A percentile compares a stretch with the other conserved stretches of the same genome.
Evolutionary conservation across 2,329 filamentous ascomycete genomes (phyloP).

Genomic region (Penicillium sclerotigenum): DNA sequence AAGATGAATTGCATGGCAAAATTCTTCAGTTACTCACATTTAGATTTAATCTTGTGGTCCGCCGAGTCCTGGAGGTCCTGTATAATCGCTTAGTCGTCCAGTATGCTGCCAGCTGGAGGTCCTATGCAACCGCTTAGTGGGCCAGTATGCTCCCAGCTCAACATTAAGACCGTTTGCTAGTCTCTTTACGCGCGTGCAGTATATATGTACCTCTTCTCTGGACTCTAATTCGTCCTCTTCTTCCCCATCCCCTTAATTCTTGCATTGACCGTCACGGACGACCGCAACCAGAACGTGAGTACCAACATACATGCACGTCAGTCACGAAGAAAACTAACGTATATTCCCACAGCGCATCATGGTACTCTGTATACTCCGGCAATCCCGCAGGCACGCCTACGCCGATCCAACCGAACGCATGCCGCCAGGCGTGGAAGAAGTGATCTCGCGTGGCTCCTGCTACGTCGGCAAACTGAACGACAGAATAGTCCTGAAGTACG

Average conservation of each 20-base stretch:
- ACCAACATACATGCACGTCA: background rate
- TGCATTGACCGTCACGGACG: too few species aligned
- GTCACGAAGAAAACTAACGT: background rate
- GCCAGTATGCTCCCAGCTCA: too few species aligned
- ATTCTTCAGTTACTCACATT: background rate
- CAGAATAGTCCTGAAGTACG: constrained; percentile 15
- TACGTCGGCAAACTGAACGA: constrained; percentile 10
- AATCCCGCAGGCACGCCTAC: background rate
- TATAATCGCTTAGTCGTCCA: background rate
- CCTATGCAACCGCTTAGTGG: background rate
- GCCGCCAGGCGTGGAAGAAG: constrained; percentile 12
- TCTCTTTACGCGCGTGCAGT: background rate
- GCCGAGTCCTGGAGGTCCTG: background rate
- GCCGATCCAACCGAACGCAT: background rate
- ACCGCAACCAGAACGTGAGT: background rate
- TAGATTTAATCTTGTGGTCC: background rate
- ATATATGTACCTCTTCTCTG: background rate
- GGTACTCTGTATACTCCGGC: background rate
- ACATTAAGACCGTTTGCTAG: background rate
- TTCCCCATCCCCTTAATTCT: background rate
- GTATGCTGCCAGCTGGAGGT: too few species aligned
- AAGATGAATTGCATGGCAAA: too few species aligned
- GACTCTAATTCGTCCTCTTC: too few species aligned
- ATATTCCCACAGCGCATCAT: background rate
- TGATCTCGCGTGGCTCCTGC: constrained; percentile 10